Base-by-base conservation (phyloP, 2,329 filamentous ascomycete genomes). In the Fusarium dlaminii region DNA sequence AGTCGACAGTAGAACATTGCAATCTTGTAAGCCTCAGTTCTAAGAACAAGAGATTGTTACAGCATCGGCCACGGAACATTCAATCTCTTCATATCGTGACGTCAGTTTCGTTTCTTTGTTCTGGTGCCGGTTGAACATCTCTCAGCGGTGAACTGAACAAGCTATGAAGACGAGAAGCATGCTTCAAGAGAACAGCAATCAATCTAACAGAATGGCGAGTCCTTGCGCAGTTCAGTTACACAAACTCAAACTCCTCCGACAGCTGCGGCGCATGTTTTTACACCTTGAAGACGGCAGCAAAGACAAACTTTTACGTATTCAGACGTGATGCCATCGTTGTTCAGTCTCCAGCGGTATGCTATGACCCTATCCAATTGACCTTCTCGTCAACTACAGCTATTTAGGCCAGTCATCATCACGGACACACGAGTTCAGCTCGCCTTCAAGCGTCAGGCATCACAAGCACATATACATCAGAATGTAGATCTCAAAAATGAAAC, bases 401-500 rank as follows among this genome's bases (percentile, higher is more conserved):
- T 27, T 32, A 51, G 11, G 8, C 5, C 18, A 27, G 24, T 12
- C 49, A 37, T n/a, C 2, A 18, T 29, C 24, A 29, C 24, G 20
- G 11, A 20, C 14, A 22, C 32, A 12, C 13, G 8, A 27, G 11
- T 27, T 11, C 1, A 52, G 10, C 24, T 29, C n/a, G 24, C n/a
- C 9, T 40, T 29, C 20, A 15, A 24, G 18, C 14, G 4, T n/a
- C 24, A 15, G 8, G 12, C 4, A 22, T 24, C 40, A 48, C 20
- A 12, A 13, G 20, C 30, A 58, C 40, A 22, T 15, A 29, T 29
- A 24, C 37, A 27, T 68, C n/a, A 64, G 71, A 82, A 86, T 88
- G 87, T 88, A 87, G 86, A 88, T 88, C 86, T 86, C 86, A 83
- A 84, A 84, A 87, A 87, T 88, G 87, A 88, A 88, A 88, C 87